These are phyloP conservation scores for Pisolithus thermaeus DNA, from an alignment of 1,284 basidiomycete genomes.

Conservation along the genomic window DNA sequence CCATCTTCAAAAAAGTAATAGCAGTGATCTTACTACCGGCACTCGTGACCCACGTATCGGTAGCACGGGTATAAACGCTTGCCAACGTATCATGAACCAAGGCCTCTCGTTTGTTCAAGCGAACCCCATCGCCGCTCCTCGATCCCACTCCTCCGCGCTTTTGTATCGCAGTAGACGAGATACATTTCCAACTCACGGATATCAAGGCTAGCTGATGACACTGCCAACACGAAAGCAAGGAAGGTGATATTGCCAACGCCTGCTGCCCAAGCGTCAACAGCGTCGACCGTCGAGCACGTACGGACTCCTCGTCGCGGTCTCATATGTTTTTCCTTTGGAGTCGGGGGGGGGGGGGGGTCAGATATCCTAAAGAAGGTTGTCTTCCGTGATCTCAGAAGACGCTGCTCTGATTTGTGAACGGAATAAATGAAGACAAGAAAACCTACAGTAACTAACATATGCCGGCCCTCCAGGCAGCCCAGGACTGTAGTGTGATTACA, in stretches of 20 bases:
- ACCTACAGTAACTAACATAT: too few relatives aligned
- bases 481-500: too few relatives aligned
- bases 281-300: not conserved
- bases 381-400: not conserved
- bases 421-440: too few relatives aligned
- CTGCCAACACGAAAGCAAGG: not conserved
- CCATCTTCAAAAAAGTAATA: constrained; percentile 18
- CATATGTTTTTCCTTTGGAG: not conserved
- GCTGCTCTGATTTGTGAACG: too few relatives aligned
- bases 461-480: too few relatives aligned
- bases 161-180: too few relatives aligned
- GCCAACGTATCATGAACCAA: not conserved
- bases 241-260: not conserved
- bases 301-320: too few relatives aligned
- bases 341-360: not conserved
- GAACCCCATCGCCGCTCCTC: not conserved
- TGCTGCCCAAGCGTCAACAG: not conserved
- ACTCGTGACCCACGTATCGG: not conserved
- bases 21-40: not conserved
- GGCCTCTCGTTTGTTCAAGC: too few relatives aligned
- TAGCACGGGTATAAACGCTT: not conserved
- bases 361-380: not conserved
- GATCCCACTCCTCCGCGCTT: not conserved
- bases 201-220: not conserved
- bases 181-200: not conserved